Base-by-base conservation (phyloP, 2,329 filamentous ascomycete genomes). In the Cladosporium sp. region DNA sequence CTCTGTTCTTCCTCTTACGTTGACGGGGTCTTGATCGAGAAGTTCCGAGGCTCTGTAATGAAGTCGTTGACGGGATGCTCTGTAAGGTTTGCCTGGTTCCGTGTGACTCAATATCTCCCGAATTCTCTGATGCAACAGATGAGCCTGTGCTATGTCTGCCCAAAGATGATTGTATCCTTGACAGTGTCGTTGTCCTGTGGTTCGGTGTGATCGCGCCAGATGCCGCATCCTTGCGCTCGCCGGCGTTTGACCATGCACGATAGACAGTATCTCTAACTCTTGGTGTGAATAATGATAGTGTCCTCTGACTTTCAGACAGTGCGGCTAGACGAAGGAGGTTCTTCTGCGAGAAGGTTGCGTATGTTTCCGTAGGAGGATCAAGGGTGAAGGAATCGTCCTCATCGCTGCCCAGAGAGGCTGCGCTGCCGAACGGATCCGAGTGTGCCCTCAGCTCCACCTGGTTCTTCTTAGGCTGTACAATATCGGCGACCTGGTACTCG, bases 321-420 rank as follows among this genome's bases (percentile, higher is more conserved):
- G 92, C 87, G 28, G 91, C 92, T 14, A 99, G 83, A 60, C 91
- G 89, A 28, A 96, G 80, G 44, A 98, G 82, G 72, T 97, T 98
- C 84, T 96, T 97, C 75, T 97, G 92, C 0, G 94, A 98, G 77
- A 99, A 98, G 6, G 96, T 85, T 0, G 92, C 93, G 76, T 96
- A 92, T 23, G 90, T 87, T 75, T 97, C 93, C 7, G 90, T 85
- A 4, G 90, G 88, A 21, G 90, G 88, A 69, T 97, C 92, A 10
- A 97, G 82, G 0, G 91, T 90, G 62, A 97, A 81, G 3, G 89
- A 88, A 0, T 91, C 90, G 64, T 94, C 88, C n/a, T 71, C 69
- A 65, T 90, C 87, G 2, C 88, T 85, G 78, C 97, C 93, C 16
- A 96, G 89, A 1, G 29, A 88, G 85, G 70, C 88, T 76, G 62